Percentiles rank a stretch among this genome's conserved stretches.
Evolutionary conservation across 441 rosid species (phyloP).

Genomic region (Syzygium syzygioides): DNA sequence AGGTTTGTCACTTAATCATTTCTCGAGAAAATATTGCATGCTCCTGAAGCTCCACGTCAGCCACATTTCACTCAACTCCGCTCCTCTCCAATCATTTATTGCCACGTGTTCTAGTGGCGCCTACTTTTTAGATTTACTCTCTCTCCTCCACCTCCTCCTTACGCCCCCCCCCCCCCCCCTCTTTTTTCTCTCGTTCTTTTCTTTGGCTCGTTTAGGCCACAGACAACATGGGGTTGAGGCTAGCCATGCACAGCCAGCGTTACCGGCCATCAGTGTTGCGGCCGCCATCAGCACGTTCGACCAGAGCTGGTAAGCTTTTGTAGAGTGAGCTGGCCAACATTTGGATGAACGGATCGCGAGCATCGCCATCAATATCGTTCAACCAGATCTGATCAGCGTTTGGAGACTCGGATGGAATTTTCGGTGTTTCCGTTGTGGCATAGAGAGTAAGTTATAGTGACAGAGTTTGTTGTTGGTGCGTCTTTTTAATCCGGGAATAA

Average conservation of each 20-base stretch:
- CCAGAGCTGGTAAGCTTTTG: too few relatives aligned
- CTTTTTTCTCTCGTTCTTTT: not conserved
- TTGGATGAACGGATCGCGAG: not conserved
- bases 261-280: not conserved
- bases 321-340: too few relatives aligned
- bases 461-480: too few relatives aligned
- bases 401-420: not conserved
- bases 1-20: too few relatives aligned
- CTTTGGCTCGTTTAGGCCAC: not conserved
- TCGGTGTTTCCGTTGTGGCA: too few relatives aligned
- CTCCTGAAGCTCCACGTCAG: not conserved
- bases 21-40: not conserved
- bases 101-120: too few relatives aligned
- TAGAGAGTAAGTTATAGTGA: too few relatives aligned
- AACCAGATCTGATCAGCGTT: not conserved
- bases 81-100: too few relatives aligned
- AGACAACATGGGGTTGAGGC: not conserved
- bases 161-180: too few relatives aligned
- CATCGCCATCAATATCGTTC: accelerated
- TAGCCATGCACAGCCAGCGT: not conserved
- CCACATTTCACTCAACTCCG: not conserved
- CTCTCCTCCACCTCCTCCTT: too few relatives aligned
- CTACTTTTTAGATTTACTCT: too few relatives aligned
- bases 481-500: not conserved
- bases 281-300: too few relatives aligned